Conservation (phyloP, 2,329 filamentous ascomycete species). For the Aotearoamyces nothofagi region DNA sequence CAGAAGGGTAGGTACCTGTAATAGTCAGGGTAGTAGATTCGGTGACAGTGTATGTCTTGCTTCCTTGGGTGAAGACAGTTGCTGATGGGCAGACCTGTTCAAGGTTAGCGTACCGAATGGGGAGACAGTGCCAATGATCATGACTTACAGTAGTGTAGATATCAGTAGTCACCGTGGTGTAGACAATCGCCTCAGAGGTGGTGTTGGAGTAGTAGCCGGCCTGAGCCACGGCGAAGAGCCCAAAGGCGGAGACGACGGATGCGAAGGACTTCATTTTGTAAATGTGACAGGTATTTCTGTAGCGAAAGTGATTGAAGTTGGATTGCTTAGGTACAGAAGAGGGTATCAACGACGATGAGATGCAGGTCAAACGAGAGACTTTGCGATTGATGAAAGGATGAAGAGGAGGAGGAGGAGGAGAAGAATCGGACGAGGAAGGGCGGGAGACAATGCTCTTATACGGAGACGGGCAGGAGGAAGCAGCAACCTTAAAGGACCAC, state of each 20-base stretch:
- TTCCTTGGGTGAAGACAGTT: slow-evolving; percentile 1
- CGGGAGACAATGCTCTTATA: too few relatives aligned
- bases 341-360: too few relatives aligned
- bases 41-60: slow-evolving; percentile 3
- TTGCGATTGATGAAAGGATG: background rate
- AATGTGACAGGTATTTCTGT: slow-evolving; percentile 3
- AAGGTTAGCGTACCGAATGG: too few relatives aligned
- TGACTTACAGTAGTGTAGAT: background rate
- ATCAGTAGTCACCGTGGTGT: background rate
- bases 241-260: slow-evolving; percentile 15
- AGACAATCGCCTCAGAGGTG: slow-evolving; percentile 10
- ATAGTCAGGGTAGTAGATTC: slow-evolving; percentile 2
- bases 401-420: background rate
- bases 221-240: slow-evolving; percentile 14
- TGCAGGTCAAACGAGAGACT: slow-evolving; percentile 1
- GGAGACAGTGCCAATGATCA: too few relatives aligned
- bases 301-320: slow-evolving; percentile 3
- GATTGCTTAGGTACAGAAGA: slow-evolving; percentile 1
- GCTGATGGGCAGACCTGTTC: background rate
- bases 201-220: slow-evolving; percentile 4
- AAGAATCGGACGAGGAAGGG: background rate
- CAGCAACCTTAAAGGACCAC: too few relatives aligned
- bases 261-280: slow-evolving; percentile 17
- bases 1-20: slow-evolving; percentile 1
- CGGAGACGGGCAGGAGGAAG: too few relatives aligned